Evolutionary conservation across 2,329 filamentous ascomycete species (phyloP).

Genomic region (Pyricularia sp.): DNA sequence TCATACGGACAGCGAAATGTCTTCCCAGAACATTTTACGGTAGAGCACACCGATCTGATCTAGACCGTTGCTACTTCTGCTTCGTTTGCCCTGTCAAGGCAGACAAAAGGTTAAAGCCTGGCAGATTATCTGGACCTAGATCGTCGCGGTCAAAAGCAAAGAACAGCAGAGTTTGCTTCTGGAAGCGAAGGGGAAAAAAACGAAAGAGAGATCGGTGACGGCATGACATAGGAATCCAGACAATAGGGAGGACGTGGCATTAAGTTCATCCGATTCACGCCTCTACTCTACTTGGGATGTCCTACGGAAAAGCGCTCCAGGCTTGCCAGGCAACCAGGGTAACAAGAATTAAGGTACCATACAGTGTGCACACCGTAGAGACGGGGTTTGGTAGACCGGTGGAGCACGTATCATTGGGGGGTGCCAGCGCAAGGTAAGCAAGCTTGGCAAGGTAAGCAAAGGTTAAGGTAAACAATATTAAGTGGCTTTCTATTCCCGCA

Average conservation of each 20-base stretch:
- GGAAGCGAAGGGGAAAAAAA: neutral
- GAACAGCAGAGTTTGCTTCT: neutral
- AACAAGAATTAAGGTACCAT: neutral
- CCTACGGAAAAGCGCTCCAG: neutral
- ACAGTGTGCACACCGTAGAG: neutral
- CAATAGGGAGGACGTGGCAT: neutral
- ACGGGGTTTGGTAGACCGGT: neutral
- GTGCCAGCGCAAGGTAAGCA: neutral
- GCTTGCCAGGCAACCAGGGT: no score
- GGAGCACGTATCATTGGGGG: neutral
- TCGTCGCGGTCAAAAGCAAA: neutral
- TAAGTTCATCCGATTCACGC: neutral
- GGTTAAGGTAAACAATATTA: neutral
- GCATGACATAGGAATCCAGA: neutral
- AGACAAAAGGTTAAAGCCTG: neutral
- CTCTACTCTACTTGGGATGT: neutral
- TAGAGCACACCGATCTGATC: neutral
- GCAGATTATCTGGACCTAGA: neutral
- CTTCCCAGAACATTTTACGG: neutral
- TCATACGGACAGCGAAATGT: neutral
- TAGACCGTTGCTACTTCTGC: no score
- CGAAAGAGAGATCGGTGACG: neutral
- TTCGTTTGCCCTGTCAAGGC: neutral
- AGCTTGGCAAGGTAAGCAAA: neutral
- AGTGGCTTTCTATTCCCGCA: neutral